Conservation (phyloP, 2,329 filamentous ascomycete species). For the Botrytis paeoniae region DNA sequence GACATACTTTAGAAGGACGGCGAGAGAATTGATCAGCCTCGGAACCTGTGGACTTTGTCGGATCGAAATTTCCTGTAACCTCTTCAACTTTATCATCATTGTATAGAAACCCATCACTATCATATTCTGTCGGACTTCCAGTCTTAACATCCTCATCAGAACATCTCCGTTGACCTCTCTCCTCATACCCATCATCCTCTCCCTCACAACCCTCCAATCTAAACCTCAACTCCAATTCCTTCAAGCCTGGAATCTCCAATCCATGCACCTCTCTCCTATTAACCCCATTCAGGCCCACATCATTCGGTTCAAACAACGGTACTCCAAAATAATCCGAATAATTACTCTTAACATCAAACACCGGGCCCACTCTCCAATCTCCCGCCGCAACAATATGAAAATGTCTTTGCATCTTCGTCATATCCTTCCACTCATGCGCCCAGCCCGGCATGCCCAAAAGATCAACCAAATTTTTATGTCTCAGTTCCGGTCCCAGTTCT, state of each 20-base stretch:
- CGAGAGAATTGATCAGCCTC: not conserved
- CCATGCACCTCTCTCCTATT: not conserved
- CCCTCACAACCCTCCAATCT: not conserved
- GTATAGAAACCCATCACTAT: slow-evolving; percentile 6
- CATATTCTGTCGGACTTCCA: not conserved
- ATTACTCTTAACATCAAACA: slow-evolving; percentile 12
- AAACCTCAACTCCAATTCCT: not conserved
- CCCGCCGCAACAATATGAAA: slow-evolving; percentile 16
- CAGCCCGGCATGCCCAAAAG: not conserved
- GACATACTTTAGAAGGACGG: not conserved
- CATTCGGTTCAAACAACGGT: slow-evolving; percentile 10
- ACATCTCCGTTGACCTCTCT: not conserved
- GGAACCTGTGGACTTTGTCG: not conserved
- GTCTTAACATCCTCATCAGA: not conserved
- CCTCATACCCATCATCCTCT: not conserved
- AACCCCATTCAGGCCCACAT: not conserved
- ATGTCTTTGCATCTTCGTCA: slow-evolving; percentile 10
- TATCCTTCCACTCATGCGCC: not conserved
- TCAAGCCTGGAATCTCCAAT: not conserved
- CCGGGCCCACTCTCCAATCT: slow-evolving; percentile 9
- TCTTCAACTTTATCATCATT: not conserved
- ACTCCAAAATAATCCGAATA: slow-evolving; percentile 17
- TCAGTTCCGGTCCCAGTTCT: not conserved
- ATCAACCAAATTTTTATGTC: not conserved
- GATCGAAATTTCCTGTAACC: not conserved